Base-by-base conservation (phyloP, 2,329 filamentous ascomycete species). In the Xylogone sp. region DNA sequence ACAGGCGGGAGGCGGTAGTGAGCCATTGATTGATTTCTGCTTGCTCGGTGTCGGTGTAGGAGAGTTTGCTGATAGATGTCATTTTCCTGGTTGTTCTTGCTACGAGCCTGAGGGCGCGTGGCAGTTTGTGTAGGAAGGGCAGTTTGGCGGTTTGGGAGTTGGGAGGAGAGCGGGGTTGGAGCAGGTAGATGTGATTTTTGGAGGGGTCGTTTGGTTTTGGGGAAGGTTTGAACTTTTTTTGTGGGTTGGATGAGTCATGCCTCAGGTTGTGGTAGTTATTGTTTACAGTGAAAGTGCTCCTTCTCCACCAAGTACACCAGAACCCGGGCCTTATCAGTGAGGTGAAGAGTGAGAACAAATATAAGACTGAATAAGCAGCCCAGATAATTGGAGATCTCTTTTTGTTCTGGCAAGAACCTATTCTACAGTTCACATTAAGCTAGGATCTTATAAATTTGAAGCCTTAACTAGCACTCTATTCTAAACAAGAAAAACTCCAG, bases 21-120 rank as follows among this genome's bases (percentile, higher is more conserved):
- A 93, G 79, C 92, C 92, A 97, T 76, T 94, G 87, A 71, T 87
- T 84, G 69, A 96, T 87, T 74, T 96, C 90, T 18, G 87, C 82
- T 73, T 92, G 85, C 74, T 97, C 92, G 59, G 83, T 80, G 62
- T 86, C 77, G 56, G 83, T 83, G 76, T 94, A 96, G 62, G 81
- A 84, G 66, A 82, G 79, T 57, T 79, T 73, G 58, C 81, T 76
- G 73, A 90, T 83, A 64, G 79, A 72, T 49, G 81, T 75, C 79
- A 93, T 88, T 67, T 78, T 82, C 69, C 77, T 71, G 54, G 73
- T 65, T 58, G 64, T 61, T 58, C 61, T 61, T 39, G 34, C 34
- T 13, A 39, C 34, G 42, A 53, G 61, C 61, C 63, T 49, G 21
- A 53, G 54, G 60, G 63, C 63, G 51, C 54, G 60, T 39, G 58